These are phyloP conservation scores for Lasiosphaeris hirsuta DNA, from an alignment of 495 filamentous ascomycete genomes.

Conservation along the genomic window DNA sequence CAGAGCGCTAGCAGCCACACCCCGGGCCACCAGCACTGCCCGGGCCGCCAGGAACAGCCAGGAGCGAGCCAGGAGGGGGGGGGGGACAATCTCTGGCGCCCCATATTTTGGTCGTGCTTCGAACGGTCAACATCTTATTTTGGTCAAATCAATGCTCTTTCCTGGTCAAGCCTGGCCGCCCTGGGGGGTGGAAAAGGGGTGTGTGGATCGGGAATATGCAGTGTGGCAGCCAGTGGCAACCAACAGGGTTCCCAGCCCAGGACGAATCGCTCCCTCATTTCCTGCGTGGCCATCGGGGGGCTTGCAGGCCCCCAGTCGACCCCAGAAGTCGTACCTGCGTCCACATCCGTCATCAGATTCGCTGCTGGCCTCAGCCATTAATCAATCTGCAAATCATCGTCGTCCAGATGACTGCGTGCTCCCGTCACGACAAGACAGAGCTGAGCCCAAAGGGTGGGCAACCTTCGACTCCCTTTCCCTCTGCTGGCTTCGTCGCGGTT, in stretches of 20 bases:
- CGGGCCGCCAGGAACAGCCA: no score
- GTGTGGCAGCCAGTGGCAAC: neutral
- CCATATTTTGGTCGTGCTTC: neutral
- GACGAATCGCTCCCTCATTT: conserved; percentile 3
- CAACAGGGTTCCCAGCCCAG: neutral
- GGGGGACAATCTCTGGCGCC: conserved; percentile 8
- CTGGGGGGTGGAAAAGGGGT: conserved; percentile 13
- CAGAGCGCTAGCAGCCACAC: neutral
- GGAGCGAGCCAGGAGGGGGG: neutral
- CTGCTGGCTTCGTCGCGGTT: no score
- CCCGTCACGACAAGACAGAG: no score
- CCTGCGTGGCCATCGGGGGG: conserved; percentile 1
- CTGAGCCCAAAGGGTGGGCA: no score
- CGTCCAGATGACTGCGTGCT: neutral
- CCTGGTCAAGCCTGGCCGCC: neutral
- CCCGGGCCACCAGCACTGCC: no score
- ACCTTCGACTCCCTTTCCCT: no score
- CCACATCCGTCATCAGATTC: conserved; percentile 1
- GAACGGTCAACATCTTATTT: neutral
- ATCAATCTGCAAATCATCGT: neutral
- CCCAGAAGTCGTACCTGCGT: neutral
- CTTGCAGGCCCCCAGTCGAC: neutral
- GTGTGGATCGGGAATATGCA: conserved; percentile 15
- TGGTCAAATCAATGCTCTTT: conserved; percentile 7
- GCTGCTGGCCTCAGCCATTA: neutral